A percentile compares a stretch with the other conserved stretches of the same genome.
Conservation (phyloP, 1,139 yeast species). For the Lodderomyces metapsilosis region DNA sequence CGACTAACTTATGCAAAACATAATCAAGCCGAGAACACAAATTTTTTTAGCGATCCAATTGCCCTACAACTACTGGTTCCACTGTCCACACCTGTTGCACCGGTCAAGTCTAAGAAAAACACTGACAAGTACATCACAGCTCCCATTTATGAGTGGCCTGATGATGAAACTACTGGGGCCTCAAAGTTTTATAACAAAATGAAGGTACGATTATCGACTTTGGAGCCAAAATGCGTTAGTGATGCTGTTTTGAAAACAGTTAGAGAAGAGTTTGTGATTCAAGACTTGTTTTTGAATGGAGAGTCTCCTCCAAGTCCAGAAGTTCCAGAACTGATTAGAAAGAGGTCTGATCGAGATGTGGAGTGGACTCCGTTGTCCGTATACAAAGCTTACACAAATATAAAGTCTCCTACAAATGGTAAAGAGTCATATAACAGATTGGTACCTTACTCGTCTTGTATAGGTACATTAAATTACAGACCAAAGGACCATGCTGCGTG, state of each 20-base stretch:
- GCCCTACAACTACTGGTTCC: background rate
- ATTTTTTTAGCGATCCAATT: background rate
- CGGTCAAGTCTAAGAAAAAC: background rate
- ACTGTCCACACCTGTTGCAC: background rate
- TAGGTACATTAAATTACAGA: conserved; percentile 17
- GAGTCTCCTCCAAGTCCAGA: conserved; percentile 11
- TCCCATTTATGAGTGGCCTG: conserved; percentile 17
- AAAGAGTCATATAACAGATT: conserved; percentile 20
- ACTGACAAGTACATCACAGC: conserved; percentile 13
- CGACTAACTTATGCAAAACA: conserved; percentile 1
- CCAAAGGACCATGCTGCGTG: conserved; percentile 20
- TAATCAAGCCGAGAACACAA: background rate
- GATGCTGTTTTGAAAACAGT: conserved; percentile 20
- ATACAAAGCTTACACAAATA: conserved; percentile 36
- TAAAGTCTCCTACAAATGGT: conserved; percentile 24
- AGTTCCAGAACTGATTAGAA: conserved; percentile 19
- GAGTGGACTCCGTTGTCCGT: conserved; percentile 39
- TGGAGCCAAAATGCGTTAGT: conserved; percentile 16
- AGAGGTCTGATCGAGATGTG: conserved; percentile 20
- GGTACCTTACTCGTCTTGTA: conserved; percentile 17
- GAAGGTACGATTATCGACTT: conserved; percentile 12
- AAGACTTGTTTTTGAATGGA: conserved; percentile 14
- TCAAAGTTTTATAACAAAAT: conserved; percentile 11
- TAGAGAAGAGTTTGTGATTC: conserved; percentile 18
- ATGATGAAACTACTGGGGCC: conserved; percentile 13